Base-by-base conservation (phyloP, 805 yeast genomes). In the Starmerella potacharoeniae region DNA sequence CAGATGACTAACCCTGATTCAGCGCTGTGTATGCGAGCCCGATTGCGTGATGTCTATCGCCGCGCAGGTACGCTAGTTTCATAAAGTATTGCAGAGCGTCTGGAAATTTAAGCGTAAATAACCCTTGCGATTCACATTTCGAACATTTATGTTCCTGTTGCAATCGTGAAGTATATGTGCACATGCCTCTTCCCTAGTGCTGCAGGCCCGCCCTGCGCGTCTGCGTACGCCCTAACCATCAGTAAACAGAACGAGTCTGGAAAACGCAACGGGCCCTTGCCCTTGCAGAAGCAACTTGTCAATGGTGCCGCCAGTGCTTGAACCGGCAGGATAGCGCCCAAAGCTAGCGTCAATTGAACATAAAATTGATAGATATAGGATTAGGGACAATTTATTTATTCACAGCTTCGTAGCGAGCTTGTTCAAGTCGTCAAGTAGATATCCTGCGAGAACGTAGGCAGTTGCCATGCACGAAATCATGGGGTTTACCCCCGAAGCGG, bases 401-500 rank as follows among this genome's bases (percentile, higher is more conserved):
- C 22, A 56, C n/a, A 56, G 51, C 55, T 56, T 56, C 8, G 52
- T 53, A 4, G 50, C 37, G 11, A n/a, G 33, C 36, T 54, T 54
- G 16, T 22, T 36, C 22, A 66, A 58, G 9, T 66, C 64, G 31
- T 71, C 68, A 17, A 65, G 69, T 37, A 77, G 62, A 28, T 66
- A 72, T 35, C 69, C 66, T 2, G 76, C 66, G 39, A 77, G 69
- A 28, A 73, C 71, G 51, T 76, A 68, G 7, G 80, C 73, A 22
- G 75, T 62, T 2, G 81, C 68, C 77, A 77, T 71, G 37, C 75
- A 70, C 1, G 77, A 50, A 34, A 77, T 66, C 82, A 77, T 77
- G 8, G 82, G 81, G 60, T 77, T 77, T 41, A 73, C 78, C 3
- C 82, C 82, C 35, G 77, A 72, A 0, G 81, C 81, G 1, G 77